These are phyloP conservation scores for Metschnikowia anglica DNA, from an alignment of 805 yeast genomes.

Conservation along the genomic window DNA sequence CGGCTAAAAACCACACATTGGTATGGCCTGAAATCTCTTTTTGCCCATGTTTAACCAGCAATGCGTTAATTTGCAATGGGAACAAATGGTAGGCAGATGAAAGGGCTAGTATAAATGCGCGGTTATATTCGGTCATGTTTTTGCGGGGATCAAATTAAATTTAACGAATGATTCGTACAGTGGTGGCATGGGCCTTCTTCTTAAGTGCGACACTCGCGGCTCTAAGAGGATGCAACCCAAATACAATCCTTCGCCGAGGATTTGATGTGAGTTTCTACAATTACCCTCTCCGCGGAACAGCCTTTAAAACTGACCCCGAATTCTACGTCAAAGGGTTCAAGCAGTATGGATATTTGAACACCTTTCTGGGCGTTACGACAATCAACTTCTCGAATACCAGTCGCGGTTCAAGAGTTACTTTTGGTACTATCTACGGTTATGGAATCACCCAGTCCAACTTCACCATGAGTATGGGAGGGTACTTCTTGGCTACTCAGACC, in stretches of 20 bases:
- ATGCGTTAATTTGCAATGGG: too few relatives aligned
- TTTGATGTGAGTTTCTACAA: constrained; percentile 8
- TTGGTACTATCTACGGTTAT: constrained; percentile 3
- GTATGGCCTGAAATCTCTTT: too few relatives aligned
- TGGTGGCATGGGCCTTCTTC: constrained; percentile 3
- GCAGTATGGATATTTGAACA: constrained; percentile 1
- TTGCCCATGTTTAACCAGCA: too few relatives aligned
- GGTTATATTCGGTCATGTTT: too few relatives aligned
- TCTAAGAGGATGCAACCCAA: constrained; percentile 5
- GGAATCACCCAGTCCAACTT: constrained; percentile 7
- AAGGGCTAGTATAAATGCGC: too few relatives aligned
- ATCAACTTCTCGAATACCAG: not conserved
- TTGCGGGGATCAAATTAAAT: too few relatives aligned
- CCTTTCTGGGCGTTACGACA: constrained; percentile 2
- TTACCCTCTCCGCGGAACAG: constrained; percentile 2
- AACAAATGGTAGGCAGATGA: too few relatives aligned
- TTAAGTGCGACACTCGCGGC: constrained; percentile 4
- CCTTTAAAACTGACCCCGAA: constrained; percentile 4
- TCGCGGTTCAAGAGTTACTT: not conserved
- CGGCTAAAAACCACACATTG: too few relatives aligned
- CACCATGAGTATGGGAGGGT: constrained; percentile 10
- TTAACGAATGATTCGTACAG: not conserved
- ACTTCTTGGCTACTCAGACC: constrained; percentile 10
- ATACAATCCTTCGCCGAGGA: constrained; percentile 1
- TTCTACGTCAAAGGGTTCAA: constrained; percentile 9